Evolutionary conservation across 768 basidiomycete genomes (phyloP).

Genomic region (Russula olivacea): DNA sequence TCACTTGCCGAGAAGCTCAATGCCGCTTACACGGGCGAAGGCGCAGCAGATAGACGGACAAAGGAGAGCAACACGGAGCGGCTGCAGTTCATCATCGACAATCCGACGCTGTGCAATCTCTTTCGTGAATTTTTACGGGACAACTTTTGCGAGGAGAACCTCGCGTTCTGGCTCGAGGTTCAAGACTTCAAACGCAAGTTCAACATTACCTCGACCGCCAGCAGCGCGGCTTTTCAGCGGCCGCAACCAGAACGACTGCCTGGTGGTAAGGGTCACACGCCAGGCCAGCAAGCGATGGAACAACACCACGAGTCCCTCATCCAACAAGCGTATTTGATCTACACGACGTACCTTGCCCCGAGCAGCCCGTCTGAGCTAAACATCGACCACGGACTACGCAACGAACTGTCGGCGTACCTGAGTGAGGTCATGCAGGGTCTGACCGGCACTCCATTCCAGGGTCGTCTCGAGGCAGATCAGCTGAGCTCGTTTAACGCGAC

Average conservation of each 20-base stretch:
- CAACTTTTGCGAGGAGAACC: slow-evolving; percentile 98
- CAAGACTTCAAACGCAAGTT: slow-evolving; percentile 96
- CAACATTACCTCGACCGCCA: slow-evolving; percentile 82
- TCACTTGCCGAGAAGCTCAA: slow-evolving; percentile 73
- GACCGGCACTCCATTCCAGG: slow-evolving; percentile 72
- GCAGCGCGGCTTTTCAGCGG: slow-evolving; percentile 16
- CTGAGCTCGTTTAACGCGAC: slow-evolving; percentile 86
- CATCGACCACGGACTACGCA: slow-evolving; percentile 94
- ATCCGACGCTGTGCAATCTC: slow-evolving; percentile 77
- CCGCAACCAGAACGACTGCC: slow-evolving; percentile 49
- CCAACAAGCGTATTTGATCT: slow-evolving; percentile 88
- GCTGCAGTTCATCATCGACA: slow-evolving; percentile 86
- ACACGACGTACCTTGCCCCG: slow-evolving; percentile 92
- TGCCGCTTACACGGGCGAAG: slow-evolving; percentile 45
- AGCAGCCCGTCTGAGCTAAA: slow-evolving; percentile 95
- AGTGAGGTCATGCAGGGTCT: slow-evolving; percentile 79
- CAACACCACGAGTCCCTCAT: slow-evolving; percentile 93
- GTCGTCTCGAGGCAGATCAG: slow-evolving; percentile 76
- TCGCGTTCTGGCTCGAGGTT: slow-evolving; percentile 96
- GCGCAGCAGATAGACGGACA: slow-evolving; percentile 41
- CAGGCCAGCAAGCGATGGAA: slow-evolving; percentile 89
- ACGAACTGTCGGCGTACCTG: slow-evolving; percentile 90
- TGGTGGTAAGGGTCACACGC: slow-evolving; percentile 43
- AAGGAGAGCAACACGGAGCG: slow-evolving; percentile 93
- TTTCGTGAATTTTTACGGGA: slow-evolving; percentile 92